phyloP scores from a whole-genome alignment of 495 filamentous ascomycete species.

The Podospora pseudocomata region DNA sequence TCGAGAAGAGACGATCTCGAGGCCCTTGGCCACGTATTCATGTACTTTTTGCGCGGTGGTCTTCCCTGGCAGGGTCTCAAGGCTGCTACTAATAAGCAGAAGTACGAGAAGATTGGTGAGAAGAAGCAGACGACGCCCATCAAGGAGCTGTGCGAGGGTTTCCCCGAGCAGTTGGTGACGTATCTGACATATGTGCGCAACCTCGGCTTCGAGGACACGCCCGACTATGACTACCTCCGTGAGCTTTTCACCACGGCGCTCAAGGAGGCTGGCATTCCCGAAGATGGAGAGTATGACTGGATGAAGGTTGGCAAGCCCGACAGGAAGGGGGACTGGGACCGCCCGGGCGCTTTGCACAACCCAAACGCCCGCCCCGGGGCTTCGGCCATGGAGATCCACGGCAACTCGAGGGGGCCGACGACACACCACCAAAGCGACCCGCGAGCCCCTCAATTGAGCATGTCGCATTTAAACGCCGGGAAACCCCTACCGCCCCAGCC shows the following conservation, averaged over 20 bases:
- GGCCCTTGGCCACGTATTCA: constrained; percentile 95
- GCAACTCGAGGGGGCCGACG: constrained; percentile 53
- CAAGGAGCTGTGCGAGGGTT: constrained; percentile 94
- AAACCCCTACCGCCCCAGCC: constrained; percentile 73
- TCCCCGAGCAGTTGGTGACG: constrained; percentile 96
- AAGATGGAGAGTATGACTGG: constrained; percentile 99
- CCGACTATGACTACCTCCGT: constrained; percentile 96
- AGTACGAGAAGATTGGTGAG: constrained; percentile 99
- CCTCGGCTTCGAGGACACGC: constrained; percentile 96
- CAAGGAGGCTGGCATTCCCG: constrained; percentile 88
- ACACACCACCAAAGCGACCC: constrained; percentile 54
- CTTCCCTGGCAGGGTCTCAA: constrained; percentile 98
- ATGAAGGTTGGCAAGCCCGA: constrained; percentile 98
- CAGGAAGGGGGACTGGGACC: constrained; percentile 80
- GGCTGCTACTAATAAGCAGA: constrained; percentile 99
- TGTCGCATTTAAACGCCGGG: constrained; percentile 95
- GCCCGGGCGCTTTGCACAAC: constrained; percentile 57
- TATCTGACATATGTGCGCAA: constrained; percentile 97
- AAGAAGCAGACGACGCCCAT: constrained; percentile 98
- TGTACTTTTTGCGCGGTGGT: constrained; percentile 97
- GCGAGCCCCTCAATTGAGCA: constrained; percentile 61
- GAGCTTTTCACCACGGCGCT: constrained; percentile 96
- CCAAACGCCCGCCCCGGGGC: constrained; percentile 69
- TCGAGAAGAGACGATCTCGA: constrained; percentile 95
- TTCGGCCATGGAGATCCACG: constrained; percentile 73